Base-by-base conservation (phyloP, 116 monocot genomes). In the Zostera marina region DNA sequence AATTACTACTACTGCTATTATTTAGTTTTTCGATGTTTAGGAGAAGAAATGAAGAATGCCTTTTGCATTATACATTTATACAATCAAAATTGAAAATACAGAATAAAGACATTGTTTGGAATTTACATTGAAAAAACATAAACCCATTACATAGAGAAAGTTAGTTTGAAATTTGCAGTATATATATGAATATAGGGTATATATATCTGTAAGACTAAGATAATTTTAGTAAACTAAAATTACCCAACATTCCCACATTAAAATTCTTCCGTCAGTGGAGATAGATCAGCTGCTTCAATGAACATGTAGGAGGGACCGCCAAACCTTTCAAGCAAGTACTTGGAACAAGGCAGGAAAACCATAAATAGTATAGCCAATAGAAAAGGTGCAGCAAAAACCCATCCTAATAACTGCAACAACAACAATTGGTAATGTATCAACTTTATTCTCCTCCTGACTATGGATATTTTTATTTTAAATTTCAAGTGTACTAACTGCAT, bases 311-410 rank as follows among this genome's bases (percentile, higher is more conserved):
- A 32, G 7, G 22, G 44, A 21, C 23, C 45, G 47, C 64, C 41
- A 38, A 85, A 82, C 48, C 70, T 81, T 54, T 64, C 47, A 44
- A 81, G 63, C 23, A 94, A 71, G 54, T 72, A 64, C 71, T 63
- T 84, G 77, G 82, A 88, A 58, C 60, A 73, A 10, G 94, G 94
- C 21, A 85, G 14, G 22, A 77, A 69, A 22, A 77, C 5, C 0
- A 53, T 22, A 49, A 79, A 88, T 3, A 94, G 66, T 1, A 38
- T 60, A 14, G 49, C 75, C 25, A 94, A 66, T 13, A 84, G 72
- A 41, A 94, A 63, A 0, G 94, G 94, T 42, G 79, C 74, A 17
- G 88, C 81, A 44, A 82, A 24, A 6, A 78, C 59, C 94, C 94
- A 94, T 1, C 94, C 94, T 39, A 94, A 57, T 43, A 94, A 49